Base-by-base conservation (phyloP, 192 early-diverging fungal genomes). In the Obelidium mucronatum region DNA sequence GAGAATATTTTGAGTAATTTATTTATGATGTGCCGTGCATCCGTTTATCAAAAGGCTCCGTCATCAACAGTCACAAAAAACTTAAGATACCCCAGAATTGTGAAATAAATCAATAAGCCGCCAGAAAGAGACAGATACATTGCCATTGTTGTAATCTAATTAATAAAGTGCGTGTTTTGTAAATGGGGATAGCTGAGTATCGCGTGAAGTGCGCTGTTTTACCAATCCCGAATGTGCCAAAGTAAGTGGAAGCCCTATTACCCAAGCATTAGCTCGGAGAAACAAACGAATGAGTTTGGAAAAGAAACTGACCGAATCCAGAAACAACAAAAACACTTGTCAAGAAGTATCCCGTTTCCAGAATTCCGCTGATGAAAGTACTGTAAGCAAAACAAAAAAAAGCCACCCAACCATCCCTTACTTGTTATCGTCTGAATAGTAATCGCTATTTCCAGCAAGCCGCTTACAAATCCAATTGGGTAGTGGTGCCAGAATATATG, bases 291-390 rank as follows among this genome's bases (percentile, higher is more conserved):
- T 78, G n/a, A 68, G n/a, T 77, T 35, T 19, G 24, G 30, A 54
- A 44, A 31, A 30, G 56, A 40, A 3, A 81, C 87, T 77, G 80
- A 93, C 91, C 92, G 61, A 97, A 91, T 36, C 96, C 97, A 28
- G 95, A 95, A 2, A 97, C 91, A 58, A 97, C 91, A 75, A 99
- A 91, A 60, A 97, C 90, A 42, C 91, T 88, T 24, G 97, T 99
- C 37, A 99, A 78, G 73, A 99, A 99, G 69, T 87, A 87, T 28
- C 88, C 88, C 4, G 84, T 82, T 61, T 89, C 88, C 28, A 86
- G 56, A 31, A 89, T 65, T 2, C 88, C 88, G 54, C 82, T 85
- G 54, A n/a, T 34, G 65, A 76, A 63, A 28, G 34, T 53, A 42
- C 58, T 91, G 88, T 40, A 93, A 40, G 37, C 91, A 70, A 89